Percentiles rank a stretch among this genome's conserved stretches.
Conservation (phyloP, 768 basidiomycete genomes). For the Pulveroboletus sp. region DNA sequence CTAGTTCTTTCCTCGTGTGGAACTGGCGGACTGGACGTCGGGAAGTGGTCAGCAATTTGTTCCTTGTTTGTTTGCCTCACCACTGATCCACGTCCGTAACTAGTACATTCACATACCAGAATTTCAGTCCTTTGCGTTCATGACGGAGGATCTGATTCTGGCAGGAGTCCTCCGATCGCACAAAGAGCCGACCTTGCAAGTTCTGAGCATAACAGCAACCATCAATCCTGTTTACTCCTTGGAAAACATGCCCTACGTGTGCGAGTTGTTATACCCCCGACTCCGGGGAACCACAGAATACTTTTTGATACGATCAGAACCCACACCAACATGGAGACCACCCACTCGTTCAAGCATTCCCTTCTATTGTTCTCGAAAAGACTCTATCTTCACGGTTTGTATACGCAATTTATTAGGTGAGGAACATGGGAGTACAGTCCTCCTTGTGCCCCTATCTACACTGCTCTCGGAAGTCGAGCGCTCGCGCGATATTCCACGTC, state of each 20-base stretch:
- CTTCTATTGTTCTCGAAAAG: constrained; percentile 20
- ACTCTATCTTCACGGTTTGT: constrained; percentile 32
- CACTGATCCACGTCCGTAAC: constrained; percentile 1
- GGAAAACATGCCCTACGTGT: constrained; percentile 17
- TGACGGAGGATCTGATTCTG: constrained; percentile 29
- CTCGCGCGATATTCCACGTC: constrained; percentile 2
- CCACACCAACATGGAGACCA: constrained; percentile 25
- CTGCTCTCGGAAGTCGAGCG: constrained; percentile 22
- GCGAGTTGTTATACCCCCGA: constrained; percentile 25
- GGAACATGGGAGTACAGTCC: constrained; percentile 14
- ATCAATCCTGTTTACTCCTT: constrained; percentile 1
- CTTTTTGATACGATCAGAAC: constrained; percentile 32
- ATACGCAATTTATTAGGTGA: constrained; percentile 12
- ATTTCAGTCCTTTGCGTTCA: constrained; percentile 32
- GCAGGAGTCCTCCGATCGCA: constrained; percentile 11
- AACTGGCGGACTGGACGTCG: constrained; percentile 31
- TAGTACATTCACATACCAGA: constrained; percentile 19
- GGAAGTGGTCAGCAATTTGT: constrained; percentile 24
- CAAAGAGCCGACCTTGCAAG: constrained; percentile 9
- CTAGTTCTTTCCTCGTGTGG: constrained; percentile 28
- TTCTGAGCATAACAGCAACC: constrained; percentile 17
- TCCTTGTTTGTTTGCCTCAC: not conserved
- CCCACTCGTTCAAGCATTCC: constrained; percentile 11
- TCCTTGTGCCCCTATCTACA: constrained; percentile 32
- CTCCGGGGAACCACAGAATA: constrained; percentile 13